phyloP scores from a whole-genome alignment of 495 filamentous ascomycete species.

The Trichocladium uniseriatum region DNA sequence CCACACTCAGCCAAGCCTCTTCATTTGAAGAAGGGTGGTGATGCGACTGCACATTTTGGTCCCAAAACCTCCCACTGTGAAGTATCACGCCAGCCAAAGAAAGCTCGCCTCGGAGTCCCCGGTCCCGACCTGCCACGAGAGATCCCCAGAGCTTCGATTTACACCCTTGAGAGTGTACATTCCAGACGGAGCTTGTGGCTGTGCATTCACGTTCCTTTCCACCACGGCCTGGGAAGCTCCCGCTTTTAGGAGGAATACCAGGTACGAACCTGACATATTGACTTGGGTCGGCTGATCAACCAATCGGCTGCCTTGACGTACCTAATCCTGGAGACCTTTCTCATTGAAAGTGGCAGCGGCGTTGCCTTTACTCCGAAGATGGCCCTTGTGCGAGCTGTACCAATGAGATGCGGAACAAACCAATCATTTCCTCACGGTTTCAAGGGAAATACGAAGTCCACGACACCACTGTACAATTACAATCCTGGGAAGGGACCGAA shows the following conservation, averaged over 20 bases:
- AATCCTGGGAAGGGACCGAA: neutral
- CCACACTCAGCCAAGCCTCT: no score
- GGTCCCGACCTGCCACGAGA: no score
- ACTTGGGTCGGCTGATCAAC: constrained; percentile 5
- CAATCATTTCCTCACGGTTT: constrained; percentile 6
- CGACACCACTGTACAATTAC: neutral
- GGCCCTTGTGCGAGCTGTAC: constrained; percentile 2
- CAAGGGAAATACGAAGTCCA: neutral
- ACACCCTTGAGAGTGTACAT: no score
- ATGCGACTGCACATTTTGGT: no score
- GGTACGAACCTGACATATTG: no score
- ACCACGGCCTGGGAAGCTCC: no score
- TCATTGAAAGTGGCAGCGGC: constrained; percentile 14
- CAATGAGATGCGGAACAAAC: neutral
- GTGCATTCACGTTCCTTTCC: no score
- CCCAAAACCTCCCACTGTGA: no score
- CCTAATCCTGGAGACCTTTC: constrained; percentile 7
- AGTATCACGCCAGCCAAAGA: neutral
- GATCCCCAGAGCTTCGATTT: no score
- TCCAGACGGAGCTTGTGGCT: no score
- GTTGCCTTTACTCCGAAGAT: constrained; percentile 25
- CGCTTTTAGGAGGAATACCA: no score
- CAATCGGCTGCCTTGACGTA: constrained; percentile 6
- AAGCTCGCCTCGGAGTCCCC: neutral
- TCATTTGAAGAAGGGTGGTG: no score